phyloP scores from a whole-genome alignment of 768 basidiomycete species.

The Amanita rubescens region DNA sequence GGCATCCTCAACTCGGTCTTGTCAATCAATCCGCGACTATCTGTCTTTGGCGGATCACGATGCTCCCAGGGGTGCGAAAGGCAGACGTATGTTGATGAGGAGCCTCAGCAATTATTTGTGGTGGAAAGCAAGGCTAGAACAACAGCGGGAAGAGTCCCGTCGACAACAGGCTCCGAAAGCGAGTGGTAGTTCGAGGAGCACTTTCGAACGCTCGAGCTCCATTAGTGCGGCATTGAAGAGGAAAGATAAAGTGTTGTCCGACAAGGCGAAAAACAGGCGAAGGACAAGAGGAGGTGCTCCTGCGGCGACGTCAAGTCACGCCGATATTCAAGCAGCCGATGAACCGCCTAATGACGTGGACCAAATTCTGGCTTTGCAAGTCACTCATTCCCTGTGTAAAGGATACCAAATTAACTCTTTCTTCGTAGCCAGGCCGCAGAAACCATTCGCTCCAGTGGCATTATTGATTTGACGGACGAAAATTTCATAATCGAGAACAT shows the following conservation, averaged over 20 bases:
- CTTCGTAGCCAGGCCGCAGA: slow-evolving; percentile 24
- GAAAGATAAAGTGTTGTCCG: slow-evolving; percentile 62
- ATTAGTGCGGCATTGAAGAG: slow-evolving; percentile 71
- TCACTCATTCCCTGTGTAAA: neutral
- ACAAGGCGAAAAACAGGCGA: slow-evolving; percentile 56
- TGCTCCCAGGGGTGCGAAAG: slow-evolving; percentile 54
- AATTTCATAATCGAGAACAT: slow-evolving; percentile 28
- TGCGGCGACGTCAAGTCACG: slow-evolving; percentile 14
- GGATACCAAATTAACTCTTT: neutral
- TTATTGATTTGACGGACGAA: slow-evolving; percentile 19
- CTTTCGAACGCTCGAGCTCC: slow-evolving; percentile 22
- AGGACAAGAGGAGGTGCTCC: slow-evolving; percentile 72
- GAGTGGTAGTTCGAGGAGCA: slow-evolving; percentile 19
- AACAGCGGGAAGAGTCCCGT: slow-evolving; percentile 23
- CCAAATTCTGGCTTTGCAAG: slow-evolving; percentile 3
- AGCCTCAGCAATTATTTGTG: slow-evolving; percentile 67
- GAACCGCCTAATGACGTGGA: slow-evolving; percentile 33
- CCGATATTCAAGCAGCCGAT: slow-evolving; percentile 19
- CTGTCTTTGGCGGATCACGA: slow-evolving; percentile 56
- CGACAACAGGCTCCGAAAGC: neutral
- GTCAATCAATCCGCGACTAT: slow-evolving; percentile 71
- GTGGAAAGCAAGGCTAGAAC: slow-evolving; percentile 63
- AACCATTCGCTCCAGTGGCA: neutral
- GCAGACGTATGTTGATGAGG: slow-evolving; percentile 71
- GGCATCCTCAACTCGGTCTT: slow-evolving; percentile 74